These are phyloP conservation scores for Camellia japonica DNA, from an alignment of 148 eudicot genomes.

Conservation along the genomic window DNA sequence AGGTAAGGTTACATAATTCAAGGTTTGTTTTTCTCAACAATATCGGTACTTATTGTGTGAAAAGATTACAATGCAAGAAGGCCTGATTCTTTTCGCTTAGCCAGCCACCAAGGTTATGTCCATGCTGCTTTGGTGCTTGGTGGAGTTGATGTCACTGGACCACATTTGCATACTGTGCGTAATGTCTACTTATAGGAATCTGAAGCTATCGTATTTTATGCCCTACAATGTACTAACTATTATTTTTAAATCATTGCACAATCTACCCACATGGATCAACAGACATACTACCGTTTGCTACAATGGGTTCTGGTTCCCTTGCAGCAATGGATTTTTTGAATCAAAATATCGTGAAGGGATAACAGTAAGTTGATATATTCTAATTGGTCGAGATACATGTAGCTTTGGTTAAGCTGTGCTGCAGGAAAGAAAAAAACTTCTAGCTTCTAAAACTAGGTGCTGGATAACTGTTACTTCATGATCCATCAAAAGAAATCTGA, in stretches of 20 bases:
- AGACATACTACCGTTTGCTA: slow-evolving; percentile 82
- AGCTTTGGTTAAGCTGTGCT: neutral
- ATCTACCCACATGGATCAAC: slow-evolving; percentile 97
- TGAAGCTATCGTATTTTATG: neutral
- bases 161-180: slow-evolving; percentile 91
- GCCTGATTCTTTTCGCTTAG: slow-evolving; percentile 21
- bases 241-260: slow-evolving; percentile 23
- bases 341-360: slow-evolving; percentile 82
- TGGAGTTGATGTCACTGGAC: slow-evolving; percentile 88
- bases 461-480: neutral
- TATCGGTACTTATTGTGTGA: neutral
- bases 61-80: neutral
- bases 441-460: neutral
- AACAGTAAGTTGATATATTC: slow-evolving; percentile 50
- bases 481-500: neutral
- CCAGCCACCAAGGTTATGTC: slow-evolving; percentile 83
- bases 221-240: slow-evolving; percentile 2
- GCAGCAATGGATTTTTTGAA: slow-evolving; percentile 88
- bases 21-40: neutral
- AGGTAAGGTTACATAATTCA: slow-evolving; percentile 31
- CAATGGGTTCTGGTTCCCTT: slow-evolving; percentile 96
- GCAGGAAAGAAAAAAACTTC: neutral
- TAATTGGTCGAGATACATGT: neutral
- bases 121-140: slow-evolving; percentile 92
- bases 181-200: neutral